These are phyloP conservation scores for Mortierella sp. DNA, from an alignment of 371 early-diverging fungal species.

Conservation along the genomic window DNA sequence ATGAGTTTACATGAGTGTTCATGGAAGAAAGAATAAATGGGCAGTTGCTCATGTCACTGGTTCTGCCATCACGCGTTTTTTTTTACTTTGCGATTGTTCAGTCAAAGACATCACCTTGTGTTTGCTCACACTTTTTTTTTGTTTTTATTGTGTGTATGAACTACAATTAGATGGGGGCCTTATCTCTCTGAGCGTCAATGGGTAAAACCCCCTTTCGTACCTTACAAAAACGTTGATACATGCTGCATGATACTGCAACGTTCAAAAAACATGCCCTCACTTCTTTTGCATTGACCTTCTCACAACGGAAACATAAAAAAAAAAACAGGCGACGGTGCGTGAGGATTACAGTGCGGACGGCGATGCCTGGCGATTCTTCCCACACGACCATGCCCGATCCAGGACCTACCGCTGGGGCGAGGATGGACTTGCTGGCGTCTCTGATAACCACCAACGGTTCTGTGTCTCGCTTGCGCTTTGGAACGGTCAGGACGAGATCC, in stretches of 20 bases:
- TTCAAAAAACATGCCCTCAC: background rate
- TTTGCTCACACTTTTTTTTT: background rate
- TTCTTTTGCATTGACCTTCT: background rate
- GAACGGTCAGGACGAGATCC: conserved; percentile 52
- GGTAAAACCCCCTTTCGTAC: conserved; percentile 19
- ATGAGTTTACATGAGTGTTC: background rate
- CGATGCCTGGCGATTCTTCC: conserved; percentile 53
- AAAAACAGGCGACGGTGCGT: conserved; percentile 24
- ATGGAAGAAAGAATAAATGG: background rate
- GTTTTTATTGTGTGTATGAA: background rate
- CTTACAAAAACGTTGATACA: background rate
- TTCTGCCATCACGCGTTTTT: background rate
- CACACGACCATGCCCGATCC: conserved; percentile 53
- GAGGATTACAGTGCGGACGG: conserved; percentile 54
- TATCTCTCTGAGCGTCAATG: conserved; percentile 57
- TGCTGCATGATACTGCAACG: no score
- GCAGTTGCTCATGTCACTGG: background rate
- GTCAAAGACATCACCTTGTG: no score
- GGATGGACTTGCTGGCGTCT: conserved; percentile 50
- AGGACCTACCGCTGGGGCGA: conserved; percentile 57
- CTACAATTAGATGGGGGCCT: conserved; percentile 47
- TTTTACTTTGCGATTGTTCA: background rate
- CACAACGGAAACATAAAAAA: no score
- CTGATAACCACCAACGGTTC: conserved; percentile 55
- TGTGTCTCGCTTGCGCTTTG: conserved; percentile 55